phyloP scores from a whole-genome alignment of 2,329 filamentous ascomycete genomes.

The Grosmannia clavigera region DNA sequence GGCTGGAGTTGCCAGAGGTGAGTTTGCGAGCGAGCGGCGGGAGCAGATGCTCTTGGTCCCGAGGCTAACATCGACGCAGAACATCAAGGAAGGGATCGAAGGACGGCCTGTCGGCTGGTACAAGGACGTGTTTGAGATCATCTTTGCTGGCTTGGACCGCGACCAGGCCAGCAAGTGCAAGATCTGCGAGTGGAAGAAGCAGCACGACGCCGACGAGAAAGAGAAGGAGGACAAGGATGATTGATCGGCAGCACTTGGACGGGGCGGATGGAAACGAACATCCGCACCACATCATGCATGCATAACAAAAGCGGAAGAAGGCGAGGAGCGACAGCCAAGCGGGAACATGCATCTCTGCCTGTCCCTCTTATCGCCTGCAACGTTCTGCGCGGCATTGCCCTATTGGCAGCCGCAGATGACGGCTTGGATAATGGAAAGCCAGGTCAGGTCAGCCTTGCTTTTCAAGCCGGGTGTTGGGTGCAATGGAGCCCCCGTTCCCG shows the following conservation, averaged over 20 bases:
- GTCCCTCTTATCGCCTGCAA: neutral
- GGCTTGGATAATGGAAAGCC: neutral
- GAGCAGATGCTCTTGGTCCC: neutral
- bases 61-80: conserved; percentile 39
- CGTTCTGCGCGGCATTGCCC: neutral
- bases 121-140: conserved; percentile 77
- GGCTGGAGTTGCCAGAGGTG: conserved; percentile 94
- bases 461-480: neutral
- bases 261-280: neutral
- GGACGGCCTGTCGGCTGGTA: conserved; percentile 91
- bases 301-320: neutral
- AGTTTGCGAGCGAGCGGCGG: conserved; percentile 32
- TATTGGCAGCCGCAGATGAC: neutral
- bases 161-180: conserved; percentile 66
- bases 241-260: neutral
- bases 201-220: conserved; percentile 28
- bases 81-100: conserved; percentile 93
- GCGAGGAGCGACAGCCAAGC: too few relatives aligned
- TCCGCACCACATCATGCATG: neutral
- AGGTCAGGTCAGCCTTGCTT: neutral
- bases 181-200: conserved; percentile 39
- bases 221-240: conserved; percentile 39
- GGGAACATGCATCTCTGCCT: neutral
- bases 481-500: neutral
- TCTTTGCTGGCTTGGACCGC: conserved; percentile 72